Base-by-base conservation (phyloP, 2,329 filamentous ascomycete species). In the Aspergillus eucalypticola region DNA sequence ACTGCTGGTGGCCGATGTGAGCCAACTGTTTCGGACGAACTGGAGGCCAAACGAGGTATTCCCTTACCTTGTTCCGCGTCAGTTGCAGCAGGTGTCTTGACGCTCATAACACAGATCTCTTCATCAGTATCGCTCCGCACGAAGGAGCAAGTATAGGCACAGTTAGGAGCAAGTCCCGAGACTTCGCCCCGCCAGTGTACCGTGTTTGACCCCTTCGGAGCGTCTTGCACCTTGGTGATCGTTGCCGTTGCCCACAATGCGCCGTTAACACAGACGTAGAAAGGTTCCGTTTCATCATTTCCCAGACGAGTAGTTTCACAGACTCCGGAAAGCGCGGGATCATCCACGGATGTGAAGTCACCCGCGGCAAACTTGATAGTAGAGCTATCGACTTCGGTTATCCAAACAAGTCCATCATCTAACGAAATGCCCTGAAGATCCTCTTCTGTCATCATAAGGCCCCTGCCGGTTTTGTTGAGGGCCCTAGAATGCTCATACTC, bases 401-500 rank as follows among this genome's bases (percentile, higher is more conserved):
- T 79, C 78, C 78, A 81, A 62, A 81, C 73, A 62, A 79, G 69
- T 59, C 78, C 78, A 63, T 76, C 75, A 58, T 79, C 76, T 50
- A 76, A 67, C 54, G 75, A 74, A 67, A 73, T 67, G 17, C 74
- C 74, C 56, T 79, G 76, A 35, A 78, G 67, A 67, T 79, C 77
- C 48, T 77, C 73, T 62, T 79, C 77, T 15, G 76, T 75, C 68
- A 77, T 73, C 38, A 73, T 73, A 59, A 75, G 67, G 59, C 74
- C 73, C 57, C 75, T 72, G 42, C 72, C 68, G 23, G 74, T 75
- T 67, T 76, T 76, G 8, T 73, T 76, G 50, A 75, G 66, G 56
- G 74, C 76, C 66, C 84, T 80, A 77, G 90, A 94, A 73, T 96
- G 86, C 78, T 92, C 90, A 69, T 91, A 91, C 77, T 92, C 93